Evolutionary conservation across 768 basidiomycete species (phyloP).

Genomic region (Auricularia cornea): DNA sequence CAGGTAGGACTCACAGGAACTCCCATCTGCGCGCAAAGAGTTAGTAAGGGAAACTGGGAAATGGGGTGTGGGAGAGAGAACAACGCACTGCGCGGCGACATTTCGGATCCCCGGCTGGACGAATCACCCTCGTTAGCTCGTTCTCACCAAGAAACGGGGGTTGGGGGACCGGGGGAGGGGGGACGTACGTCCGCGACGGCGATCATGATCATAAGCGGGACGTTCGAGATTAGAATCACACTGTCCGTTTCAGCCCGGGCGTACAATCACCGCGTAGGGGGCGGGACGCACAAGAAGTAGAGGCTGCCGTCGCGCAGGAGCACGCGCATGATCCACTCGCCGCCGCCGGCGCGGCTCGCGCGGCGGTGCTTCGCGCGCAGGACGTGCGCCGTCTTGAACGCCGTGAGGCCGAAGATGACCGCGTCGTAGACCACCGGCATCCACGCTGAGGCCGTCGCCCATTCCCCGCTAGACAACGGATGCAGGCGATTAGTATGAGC

Average conservation of each 20-base stretch:
- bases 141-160: neutral
- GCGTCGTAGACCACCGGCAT: constrained; percentile 35
- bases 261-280: neutral
- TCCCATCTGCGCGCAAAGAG: constrained; percentile 17
- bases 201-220: constrained; percentile 33
- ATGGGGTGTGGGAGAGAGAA: neutral
- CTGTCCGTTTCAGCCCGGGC: constrained; percentile 12
- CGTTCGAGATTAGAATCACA: constrained; percentile 30
- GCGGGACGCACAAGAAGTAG: constrained; percentile 25
- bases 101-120: constrained; percentile 23
- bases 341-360: constrained; percentile 11
- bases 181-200: constrained; percentile 14
- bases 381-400: constrained; percentile 21
- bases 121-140: neutral
- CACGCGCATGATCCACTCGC: constrained; percentile 8
- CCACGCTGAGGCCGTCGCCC: constrained; percentile 32
- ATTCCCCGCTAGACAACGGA: neutral
- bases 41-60: neutral
- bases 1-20: constrained; percentile 31
- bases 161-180: neutral
- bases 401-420: constrained; percentile 24
- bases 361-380: constrained; percentile 1
- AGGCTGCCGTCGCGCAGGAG: constrained; percentile 26
- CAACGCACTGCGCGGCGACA: constrained; percentile 29
- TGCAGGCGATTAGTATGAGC: too few relatives aligned